Evolutionary conservation across 495 filamentous ascomycete genomes (phyloP).

Genomic region (Penicillium cataractarum): DNA sequence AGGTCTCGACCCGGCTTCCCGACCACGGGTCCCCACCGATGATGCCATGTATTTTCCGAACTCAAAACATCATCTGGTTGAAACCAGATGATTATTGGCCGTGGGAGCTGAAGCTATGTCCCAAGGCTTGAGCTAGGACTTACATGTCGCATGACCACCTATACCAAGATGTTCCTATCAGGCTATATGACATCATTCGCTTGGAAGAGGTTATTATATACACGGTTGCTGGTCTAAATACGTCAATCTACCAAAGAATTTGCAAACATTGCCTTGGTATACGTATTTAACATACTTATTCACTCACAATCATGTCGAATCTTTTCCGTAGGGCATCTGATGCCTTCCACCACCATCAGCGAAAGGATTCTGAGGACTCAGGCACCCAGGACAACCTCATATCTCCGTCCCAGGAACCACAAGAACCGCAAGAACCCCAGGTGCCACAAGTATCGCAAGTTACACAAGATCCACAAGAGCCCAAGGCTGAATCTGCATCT

Average conservation of each 20-base stretch:
- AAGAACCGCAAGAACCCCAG: background rate
- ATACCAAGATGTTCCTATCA: background rate
- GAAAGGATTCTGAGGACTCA: background rate
- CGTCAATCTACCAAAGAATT: background rate
- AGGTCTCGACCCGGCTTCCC: constrained; percentile 5
- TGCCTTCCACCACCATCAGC: background rate
- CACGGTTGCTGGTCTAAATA: background rate
- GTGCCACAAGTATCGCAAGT: background rate
- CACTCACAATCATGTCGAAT: background rate
- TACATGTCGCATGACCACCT: background rate
- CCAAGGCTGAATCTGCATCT: background rate
- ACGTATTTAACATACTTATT: background rate
- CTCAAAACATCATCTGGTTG: background rate
- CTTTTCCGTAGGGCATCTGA: constrained; percentile 4
- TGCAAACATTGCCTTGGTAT: background rate
- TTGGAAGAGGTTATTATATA: background rate
- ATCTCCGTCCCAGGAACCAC: background rate
- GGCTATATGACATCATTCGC: constrained; percentile 6
- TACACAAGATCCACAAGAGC: background rate
- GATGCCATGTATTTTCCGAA: constrained; percentile 1
- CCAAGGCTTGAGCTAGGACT: background rate
- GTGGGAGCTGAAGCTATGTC: background rate
- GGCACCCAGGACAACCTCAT: background rate
- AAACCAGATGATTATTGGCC: background rate
- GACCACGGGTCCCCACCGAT: constrained; percentile 1